phyloP scores from a whole-genome alignment of 345 rosid species.

The Bruguiera gymnorhiza region DNA sequence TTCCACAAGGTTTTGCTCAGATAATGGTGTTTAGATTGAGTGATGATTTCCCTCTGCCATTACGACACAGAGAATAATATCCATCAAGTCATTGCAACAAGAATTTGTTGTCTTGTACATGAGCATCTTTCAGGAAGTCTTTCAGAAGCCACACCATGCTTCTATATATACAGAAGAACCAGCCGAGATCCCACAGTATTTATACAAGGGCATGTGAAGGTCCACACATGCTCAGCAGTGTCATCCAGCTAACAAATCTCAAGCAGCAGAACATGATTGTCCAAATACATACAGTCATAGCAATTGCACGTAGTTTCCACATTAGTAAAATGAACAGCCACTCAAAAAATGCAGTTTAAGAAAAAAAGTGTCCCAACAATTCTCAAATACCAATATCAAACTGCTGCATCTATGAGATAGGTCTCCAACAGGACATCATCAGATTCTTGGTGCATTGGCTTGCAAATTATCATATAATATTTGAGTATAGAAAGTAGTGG shows the following conservation, averaged over 20 bases:
- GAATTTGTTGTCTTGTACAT: background rate
- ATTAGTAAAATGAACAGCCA: no score
- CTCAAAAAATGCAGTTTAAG: no score
- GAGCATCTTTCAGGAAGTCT: background rate
- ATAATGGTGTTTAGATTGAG: slow-evolving; percentile 18
- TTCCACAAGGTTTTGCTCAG: slow-evolving; percentile 52
- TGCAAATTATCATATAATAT: background rate
- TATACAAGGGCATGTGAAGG: background rate
- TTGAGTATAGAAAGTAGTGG: background rate
- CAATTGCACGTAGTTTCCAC: no score
- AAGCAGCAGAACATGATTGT: background rate
- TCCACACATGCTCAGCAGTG: background rate
- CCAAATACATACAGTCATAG: background rate
- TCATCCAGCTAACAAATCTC: background rate
- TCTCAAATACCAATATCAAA: no score
- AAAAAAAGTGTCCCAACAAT: background rate
- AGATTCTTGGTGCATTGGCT: background rate
- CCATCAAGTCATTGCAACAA: background rate
- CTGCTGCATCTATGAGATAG: background rate
- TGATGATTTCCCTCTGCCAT: slow-evolving; percentile 15
- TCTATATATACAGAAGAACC: no score
- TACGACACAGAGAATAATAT: background rate
- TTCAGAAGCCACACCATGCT: background rate
- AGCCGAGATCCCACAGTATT: background rate
- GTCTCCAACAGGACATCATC: background rate